Percentiles rank a stretch among this genome's conserved stretches.
phyloP scores from a whole-genome alignment of 352 stramenopile genomes.

The Stramenopiles sp. region DNA sequence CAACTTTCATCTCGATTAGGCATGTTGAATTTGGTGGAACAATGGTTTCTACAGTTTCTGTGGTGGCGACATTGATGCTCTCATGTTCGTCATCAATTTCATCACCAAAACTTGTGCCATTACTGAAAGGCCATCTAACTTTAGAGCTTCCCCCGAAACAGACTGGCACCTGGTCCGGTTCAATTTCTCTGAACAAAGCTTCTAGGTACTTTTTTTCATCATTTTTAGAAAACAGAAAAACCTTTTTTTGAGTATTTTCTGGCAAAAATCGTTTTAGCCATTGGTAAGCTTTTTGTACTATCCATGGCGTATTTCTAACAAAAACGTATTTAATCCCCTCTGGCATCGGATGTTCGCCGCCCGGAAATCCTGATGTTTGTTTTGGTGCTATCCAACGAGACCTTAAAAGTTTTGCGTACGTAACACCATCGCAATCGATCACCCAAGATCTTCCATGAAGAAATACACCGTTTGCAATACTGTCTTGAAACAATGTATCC shows the following conservation, averaged over 20 bases:
- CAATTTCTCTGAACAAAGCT: not conserved
- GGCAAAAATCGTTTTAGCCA: not conserved
- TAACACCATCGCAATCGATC: not conserved
- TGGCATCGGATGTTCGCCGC: not conserved
- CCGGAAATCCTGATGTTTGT: not conserved
- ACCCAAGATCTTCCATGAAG: not conserved
- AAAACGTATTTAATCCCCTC: not conserved
- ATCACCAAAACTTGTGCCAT: not conserved
- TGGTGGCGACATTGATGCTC: not conserved
- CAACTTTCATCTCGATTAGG: not conserved
- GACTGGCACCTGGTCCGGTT: not conserved
- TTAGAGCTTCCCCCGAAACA: not conserved
- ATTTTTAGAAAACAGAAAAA: not conserved
- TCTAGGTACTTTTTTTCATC: not conserved
- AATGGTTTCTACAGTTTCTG: not conserved
- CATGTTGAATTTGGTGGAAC: not conserved
- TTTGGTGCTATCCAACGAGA: not conserved
- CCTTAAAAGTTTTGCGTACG: not conserved
- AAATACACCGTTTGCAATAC: not conserved
- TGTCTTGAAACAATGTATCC: not conserved
- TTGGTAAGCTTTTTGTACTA: not conserved
- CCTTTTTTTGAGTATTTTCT: not conserved
- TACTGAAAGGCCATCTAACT: not conserved
- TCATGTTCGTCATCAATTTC: not conserved
- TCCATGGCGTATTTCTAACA: not conserved